phyloP scores from a whole-genome alignment of 2,329 filamentous ascomycete genomes.

The Paracamarosporium sp. region DNA sequence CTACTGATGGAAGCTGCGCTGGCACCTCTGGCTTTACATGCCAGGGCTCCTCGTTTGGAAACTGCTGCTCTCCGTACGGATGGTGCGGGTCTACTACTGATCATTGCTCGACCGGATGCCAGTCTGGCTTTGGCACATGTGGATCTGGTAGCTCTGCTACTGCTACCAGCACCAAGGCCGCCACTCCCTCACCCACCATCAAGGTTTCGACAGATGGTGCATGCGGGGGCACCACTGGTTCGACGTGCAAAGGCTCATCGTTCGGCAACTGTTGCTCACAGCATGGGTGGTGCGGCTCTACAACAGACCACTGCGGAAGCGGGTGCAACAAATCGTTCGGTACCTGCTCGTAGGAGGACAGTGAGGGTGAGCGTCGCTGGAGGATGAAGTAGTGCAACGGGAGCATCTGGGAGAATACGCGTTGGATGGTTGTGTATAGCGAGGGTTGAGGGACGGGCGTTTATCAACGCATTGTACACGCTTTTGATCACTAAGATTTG shows the following conservation, averaged over 20 bases:
- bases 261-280: constrained; percentile 55
- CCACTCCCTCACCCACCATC: neutral
- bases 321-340: constrained; percentile 43
- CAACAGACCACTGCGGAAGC: constrained; percentile 33
- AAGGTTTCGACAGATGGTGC: constrained; percentile 15
- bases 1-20: constrained; percentile 33
- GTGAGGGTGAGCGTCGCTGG: neutral
- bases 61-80: constrained; percentile 53
- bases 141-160: neutral
- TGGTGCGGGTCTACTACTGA: constrained; percentile 44
- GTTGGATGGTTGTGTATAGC: neutral
- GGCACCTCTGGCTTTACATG: constrained; percentile 45
- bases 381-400: neutral
- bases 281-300: constrained; percentile 50
- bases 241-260: constrained; percentile 50
- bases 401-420: neutral
- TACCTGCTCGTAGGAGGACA: constrained; percentile 26
- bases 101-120: neutral
- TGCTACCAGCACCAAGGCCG: neutral
- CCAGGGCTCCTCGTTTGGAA: constrained; percentile 50
- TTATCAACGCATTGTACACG: neutral
- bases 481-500: neutral
- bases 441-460: neutral
- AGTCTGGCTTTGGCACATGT: neutral
- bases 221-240: constrained; percentile 27